Evolutionary conservation across 148 eudicot genomes (phyloP).

Genomic region (Rhododendron mucronatum): DNA sequence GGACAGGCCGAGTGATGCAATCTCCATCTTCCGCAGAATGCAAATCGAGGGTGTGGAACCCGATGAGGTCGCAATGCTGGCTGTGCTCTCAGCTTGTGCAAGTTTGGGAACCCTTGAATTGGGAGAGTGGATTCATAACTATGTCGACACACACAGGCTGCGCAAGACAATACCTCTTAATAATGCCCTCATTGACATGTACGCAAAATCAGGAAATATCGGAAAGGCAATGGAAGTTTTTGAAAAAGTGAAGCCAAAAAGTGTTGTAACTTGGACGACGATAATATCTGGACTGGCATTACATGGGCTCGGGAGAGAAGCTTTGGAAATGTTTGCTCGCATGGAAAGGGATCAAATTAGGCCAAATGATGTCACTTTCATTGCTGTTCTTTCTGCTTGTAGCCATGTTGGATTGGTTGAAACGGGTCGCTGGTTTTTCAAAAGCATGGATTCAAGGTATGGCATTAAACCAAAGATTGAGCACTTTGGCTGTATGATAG

Average conservation of each 20-base stretch:
- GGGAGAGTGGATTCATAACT: slow-evolving; percentile 44
- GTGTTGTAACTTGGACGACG: slow-evolving; percentile 57
- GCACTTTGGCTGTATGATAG: slow-evolving; percentile 64
- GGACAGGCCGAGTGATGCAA: slow-evolving; percentile 34
- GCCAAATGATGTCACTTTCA: slow-evolving; percentile 47
- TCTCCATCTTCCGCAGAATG: slow-evolving; percentile 38
- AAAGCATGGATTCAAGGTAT: slow-evolving; percentile 31
- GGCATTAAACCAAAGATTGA: slow-evolving; percentile 45
- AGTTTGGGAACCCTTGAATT: slow-evolving; percentile 49
- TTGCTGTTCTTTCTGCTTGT: slow-evolving; percentile 54
- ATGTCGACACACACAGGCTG: slow-evolving; percentile 18
- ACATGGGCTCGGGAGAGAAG: slow-evolving; percentile 52
- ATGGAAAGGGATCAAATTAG: slow-evolving; percentile 37
- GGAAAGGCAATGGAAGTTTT: slow-evolving; percentile 39
- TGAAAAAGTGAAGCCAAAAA: slow-evolving; percentile 25
- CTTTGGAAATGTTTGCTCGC: slow-evolving; percentile 43
- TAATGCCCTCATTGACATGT: slow-evolving; percentile 62
- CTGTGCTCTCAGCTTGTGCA: slow-evolving; percentile 58
- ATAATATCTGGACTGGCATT: slow-evolving; percentile 51
- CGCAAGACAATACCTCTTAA: slow-evolving; percentile 19
- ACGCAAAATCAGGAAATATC: slow-evolving; percentile 53
- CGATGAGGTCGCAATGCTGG: slow-evolving; percentile 44
- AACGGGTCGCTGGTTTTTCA: slow-evolving; percentile 41
- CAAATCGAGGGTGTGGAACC: slow-evolving; percentile 35
- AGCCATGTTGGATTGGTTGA: slow-evolving; percentile 53